Evolutionary conservation across 2,329 filamentous ascomycete genomes (phyloP).

Genomic region (Beauveria medogensis): DNA sequence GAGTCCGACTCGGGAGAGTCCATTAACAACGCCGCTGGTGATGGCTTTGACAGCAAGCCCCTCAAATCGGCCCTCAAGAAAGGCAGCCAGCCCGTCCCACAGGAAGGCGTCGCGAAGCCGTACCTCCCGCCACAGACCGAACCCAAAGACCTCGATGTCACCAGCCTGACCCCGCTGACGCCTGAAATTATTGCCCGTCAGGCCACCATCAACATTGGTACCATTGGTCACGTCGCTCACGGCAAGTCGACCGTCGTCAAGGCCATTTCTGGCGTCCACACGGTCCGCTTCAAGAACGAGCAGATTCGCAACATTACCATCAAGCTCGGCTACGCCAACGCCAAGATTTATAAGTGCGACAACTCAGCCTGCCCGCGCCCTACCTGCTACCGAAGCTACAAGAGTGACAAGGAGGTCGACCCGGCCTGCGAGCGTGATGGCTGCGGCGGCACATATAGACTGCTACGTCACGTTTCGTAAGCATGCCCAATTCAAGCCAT

Average conservation of each 20-base stretch:
- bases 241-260: conserved; percentile 98
- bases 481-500: conserved; percentile 21
- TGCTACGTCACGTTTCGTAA: conserved; percentile 88
- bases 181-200: conserved; percentile 96
- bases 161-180: conserved; percentile 72
- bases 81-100: conserved; percentile 43
- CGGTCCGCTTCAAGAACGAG: conserved; percentile 99
- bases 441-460: conserved; percentile 76
- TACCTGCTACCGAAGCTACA: conserved; percentile 93
- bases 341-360: conserved; percentile 99
- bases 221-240: conserved; percentile 97
- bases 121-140: conserved; percentile 80
- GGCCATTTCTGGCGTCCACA: conserved; percentile 97
- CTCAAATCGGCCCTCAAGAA: conserved; percentile 86
- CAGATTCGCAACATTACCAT: conserved; percentile 98
- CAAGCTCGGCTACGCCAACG: conserved; percentile 98
- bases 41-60: conserved; percentile 56
- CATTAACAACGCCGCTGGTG: conserved; percentile 44
- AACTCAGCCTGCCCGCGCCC: conserved; percentile 84
- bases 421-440: conserved; percentile 92
- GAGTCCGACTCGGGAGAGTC: conserved; percentile 62
- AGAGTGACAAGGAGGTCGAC: conserved; percentile 98
- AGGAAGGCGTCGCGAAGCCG: conserved; percentile 46
- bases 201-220: conserved; percentile 98
- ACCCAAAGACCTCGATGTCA: conserved; percentile 78